phyloP scores from a whole-genome alignment of 176 grass and related monocot species.

The Elaeis guineensis region DNA sequence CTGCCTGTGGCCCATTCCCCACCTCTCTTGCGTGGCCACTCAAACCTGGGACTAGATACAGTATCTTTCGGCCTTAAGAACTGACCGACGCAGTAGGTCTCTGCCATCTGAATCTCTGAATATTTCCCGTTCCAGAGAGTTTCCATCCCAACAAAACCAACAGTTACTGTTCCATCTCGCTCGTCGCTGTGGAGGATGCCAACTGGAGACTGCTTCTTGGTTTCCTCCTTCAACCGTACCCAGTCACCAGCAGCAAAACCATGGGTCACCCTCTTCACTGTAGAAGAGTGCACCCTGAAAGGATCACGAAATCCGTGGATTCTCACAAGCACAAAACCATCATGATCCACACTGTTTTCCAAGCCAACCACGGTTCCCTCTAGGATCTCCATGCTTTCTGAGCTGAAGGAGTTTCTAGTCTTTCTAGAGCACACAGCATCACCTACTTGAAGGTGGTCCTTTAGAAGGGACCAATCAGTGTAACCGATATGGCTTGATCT shows the following conservation, averaged over 20 bases:
- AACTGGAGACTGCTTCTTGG: slow-evolving; percentile 47
- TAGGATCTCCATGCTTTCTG: slow-evolving; percentile 72
- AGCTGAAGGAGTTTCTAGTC: slow-evolving; percentile 54
- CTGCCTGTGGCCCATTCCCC: slow-evolving; percentile 50
- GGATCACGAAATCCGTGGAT: slow-evolving; percentile 68
- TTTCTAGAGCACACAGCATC: slow-evolving; percentile 77
- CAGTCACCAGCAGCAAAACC: slow-evolving; percentile 72
- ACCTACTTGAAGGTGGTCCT: slow-evolving; percentile 66
- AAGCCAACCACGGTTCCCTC: slow-evolving; percentile 80
- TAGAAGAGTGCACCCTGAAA: slow-evolving; percentile 46
- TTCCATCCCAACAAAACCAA: slow-evolving; percentile 78
- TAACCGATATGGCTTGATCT: slow-evolving; percentile 18
- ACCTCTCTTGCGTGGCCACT: slow-evolving; percentile 69
- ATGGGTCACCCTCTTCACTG: slow-evolving; percentile 59
- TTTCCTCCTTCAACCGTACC: slow-evolving; percentile 64
- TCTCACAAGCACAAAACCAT: slow-evolving; percentile 61
- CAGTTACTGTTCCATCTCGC: slow-evolving; percentile 40
- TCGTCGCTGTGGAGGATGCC: slow-evolving; percentile 81
- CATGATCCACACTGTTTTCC: slow-evolving; percentile 45
- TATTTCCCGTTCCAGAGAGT: slow-evolving; percentile 62
- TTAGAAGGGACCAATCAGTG: slow-evolving; percentile 64
- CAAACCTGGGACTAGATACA: slow-evolving; percentile 45
- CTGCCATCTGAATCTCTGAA: slow-evolving; percentile 77
- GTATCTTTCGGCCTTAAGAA: slow-evolving; percentile 66
- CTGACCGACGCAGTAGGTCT: slow-evolving; percentile 66